Evolutionary conservation across 2,329 filamentous ascomycete species (phyloP).

Genomic region (Tolypocladium inflatum): DNA sequence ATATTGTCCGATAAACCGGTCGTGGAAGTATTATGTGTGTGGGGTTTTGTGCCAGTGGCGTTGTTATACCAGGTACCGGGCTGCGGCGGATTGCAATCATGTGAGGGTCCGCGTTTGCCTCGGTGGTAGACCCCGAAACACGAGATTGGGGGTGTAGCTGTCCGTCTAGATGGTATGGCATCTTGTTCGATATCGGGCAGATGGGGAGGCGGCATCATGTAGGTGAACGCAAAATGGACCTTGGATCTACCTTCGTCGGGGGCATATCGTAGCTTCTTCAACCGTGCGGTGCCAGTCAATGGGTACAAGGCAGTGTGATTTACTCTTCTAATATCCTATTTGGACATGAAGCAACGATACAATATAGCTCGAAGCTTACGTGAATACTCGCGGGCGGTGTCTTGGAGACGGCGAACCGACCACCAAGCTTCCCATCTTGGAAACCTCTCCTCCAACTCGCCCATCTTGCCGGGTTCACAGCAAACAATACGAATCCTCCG

Average conservation of each 20-base stretch:
- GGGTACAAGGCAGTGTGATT: neutral
- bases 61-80: neutral
- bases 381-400: neutral
- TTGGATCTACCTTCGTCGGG: too few relatives aligned
- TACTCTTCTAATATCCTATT: neutral
- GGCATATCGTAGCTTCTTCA: neutral
- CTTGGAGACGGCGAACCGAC: neutral
- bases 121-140: neutral
- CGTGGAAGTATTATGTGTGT: neutral
- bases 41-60: neutral
- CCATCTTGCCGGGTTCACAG: neutral
- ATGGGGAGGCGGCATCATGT: neutral
- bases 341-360: neutral
- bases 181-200: neutral
- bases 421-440: neutral
- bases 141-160: neutral
- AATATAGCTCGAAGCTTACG: neutral
- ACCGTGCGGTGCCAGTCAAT: neutral
- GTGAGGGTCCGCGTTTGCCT: neutral
- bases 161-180: neutral
- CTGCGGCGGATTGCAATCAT: neutral
- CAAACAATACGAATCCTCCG: neutral
- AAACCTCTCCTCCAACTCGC: neutral
- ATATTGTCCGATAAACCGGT: neutral
- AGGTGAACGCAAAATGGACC: neutral